A percentile compares a stretch with the other conserved stretches of the same genome.
Conservation (phyloP, 192 early-diverging fungal genomes). For the Gonapodya prolifera region DNA sequence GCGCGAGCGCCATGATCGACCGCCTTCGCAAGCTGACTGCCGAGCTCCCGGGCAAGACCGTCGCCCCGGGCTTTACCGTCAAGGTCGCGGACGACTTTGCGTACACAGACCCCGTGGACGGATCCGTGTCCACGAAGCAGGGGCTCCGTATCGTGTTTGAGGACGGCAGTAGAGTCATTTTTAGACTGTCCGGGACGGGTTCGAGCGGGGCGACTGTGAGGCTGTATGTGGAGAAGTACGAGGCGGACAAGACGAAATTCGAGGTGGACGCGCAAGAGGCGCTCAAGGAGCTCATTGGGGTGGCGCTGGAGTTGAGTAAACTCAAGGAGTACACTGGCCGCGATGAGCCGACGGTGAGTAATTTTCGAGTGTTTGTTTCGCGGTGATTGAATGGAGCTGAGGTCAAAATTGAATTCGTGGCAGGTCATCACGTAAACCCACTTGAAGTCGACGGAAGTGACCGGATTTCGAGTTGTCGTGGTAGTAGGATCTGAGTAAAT, state of each 20-base stretch:
- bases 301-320: conserved; percentile 61
- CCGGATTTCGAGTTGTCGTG: not conserved
- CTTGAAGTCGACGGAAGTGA: not conserved
- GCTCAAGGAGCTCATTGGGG: conserved; percentile 74
- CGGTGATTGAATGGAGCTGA: not conserved
- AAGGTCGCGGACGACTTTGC: conserved; percentile 75
- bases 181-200: conserved; percentile 88
- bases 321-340: conserved; percentile 76
- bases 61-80: conserved; percentile 27
- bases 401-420: not conserved
- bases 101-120: conserved; percentile 89
- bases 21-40: conserved; percentile 45
- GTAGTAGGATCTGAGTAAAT: not conserved
- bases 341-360: conserved; percentile 68
- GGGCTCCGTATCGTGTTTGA: conserved; percentile 82
- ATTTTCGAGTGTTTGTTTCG: not conserved
- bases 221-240: conserved; percentile 91
- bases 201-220: conserved; percentile 91
- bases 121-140: conserved; percentile 69
- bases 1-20: conserved; percentile 66
- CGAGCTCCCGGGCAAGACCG: conserved; percentile 48
- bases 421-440: not conserved
- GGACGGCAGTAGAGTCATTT: conserved; percentile 85
- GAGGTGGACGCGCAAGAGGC: conserved; percentile 44
- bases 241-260: conserved; percentile 10